These are phyloP conservation scores for Ensete ventricosum DNA, from an alignment of 176 grass and related monocot species.

Conservation along the genomic window DNA sequence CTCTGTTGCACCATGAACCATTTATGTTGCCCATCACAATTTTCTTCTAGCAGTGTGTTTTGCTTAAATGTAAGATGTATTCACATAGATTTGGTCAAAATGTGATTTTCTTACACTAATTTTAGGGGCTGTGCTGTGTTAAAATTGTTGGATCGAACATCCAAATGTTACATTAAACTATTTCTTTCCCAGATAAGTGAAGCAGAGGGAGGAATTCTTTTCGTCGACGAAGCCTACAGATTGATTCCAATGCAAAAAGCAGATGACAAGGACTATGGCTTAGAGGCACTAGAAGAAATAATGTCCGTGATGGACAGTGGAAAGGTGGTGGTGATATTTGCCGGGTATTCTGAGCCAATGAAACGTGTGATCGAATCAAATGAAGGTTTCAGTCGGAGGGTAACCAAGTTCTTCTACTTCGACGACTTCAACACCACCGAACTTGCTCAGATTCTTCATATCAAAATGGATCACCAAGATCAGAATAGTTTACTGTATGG, in stretches of 20 bases:
- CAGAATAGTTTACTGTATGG: conserved; percentile 56
- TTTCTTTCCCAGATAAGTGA: conserved; percentile 53
- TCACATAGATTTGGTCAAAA: not conserved
- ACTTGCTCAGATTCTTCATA: conserved; percentile 70
- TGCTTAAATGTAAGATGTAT: not conserved
- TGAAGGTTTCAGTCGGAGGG: conserved; percentile 83
- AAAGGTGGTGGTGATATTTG: conserved; percentile 84
- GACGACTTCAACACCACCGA: conserved; percentile 69
- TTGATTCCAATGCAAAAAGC: conserved; percentile 82
- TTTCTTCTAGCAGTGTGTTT: not conserved
- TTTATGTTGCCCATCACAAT: not conserved
- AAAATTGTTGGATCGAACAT: not conserved
- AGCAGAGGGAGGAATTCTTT: conserved; percentile 82
- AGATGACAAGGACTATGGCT: conserved; percentile 91
- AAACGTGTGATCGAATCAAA: conserved; percentile 82
- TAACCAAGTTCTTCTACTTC: conserved; percentile 81
- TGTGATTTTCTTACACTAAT: not conserved
- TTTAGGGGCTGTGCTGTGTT: not conserved
- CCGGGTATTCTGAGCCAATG: conserved; percentile 87
- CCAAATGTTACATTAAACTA: not conserved
- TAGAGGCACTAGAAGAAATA: conserved; percentile 97
- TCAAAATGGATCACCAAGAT: conserved; percentile 52
- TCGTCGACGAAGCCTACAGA: conserved; percentile 96
- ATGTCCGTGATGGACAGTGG: conserved; percentile 95
- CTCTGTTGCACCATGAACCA: not conserved